Percentiles rank a stretch among this genome's conserved stretches.
phyloP scores from a whole-genome alignment of 2,329 filamentous ascomycete genomes.

The Hypomyces perniciosus region DNA sequence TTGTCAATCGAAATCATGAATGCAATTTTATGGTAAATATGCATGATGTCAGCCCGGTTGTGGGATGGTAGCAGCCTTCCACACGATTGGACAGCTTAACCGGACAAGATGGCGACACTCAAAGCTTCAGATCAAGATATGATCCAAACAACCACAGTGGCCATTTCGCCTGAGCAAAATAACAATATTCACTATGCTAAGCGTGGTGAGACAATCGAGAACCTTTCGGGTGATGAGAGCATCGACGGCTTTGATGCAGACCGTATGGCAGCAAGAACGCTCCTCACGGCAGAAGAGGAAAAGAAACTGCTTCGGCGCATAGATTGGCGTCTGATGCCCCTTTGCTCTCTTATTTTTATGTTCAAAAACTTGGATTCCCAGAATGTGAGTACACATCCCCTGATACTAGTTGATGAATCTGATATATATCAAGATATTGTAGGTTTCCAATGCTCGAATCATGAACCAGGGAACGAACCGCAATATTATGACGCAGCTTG shows the following conservation, averaged over 20 bases:
- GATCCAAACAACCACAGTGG: neutral
- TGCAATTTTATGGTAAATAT: neutral
- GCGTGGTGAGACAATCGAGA: neutral
- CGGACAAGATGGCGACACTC: neutral
- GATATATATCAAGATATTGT: neutral
- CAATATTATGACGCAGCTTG: constrained; percentile 37
- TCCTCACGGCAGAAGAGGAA: constrained; percentile 21
- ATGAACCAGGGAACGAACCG: constrained; percentile 35
- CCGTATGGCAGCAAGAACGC: constrained; percentile 29
- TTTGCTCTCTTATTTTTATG: constrained; percentile 34
- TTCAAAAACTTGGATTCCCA: constrained; percentile 35
- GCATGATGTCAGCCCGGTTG: too few species aligned
- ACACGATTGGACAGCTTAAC: too few species aligned
- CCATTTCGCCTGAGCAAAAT: neutral
- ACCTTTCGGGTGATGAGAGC: neutral
- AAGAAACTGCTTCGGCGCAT: constrained; percentile 20
- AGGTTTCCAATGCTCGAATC: constrained; percentile 36
- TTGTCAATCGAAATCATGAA: neutral
- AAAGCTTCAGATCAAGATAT: neutral
- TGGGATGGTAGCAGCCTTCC: too few species aligned
- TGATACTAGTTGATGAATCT: neutral
- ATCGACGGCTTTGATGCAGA: constrained; percentile 1
- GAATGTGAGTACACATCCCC: constrained; percentile 21
- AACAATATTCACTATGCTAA: constrained; percentile 2
- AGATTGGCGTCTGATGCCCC: constrained; percentile 21